phyloP scores from a whole-genome alignment of 257 asterid genomes.

The Solanum arcanum region DNA sequence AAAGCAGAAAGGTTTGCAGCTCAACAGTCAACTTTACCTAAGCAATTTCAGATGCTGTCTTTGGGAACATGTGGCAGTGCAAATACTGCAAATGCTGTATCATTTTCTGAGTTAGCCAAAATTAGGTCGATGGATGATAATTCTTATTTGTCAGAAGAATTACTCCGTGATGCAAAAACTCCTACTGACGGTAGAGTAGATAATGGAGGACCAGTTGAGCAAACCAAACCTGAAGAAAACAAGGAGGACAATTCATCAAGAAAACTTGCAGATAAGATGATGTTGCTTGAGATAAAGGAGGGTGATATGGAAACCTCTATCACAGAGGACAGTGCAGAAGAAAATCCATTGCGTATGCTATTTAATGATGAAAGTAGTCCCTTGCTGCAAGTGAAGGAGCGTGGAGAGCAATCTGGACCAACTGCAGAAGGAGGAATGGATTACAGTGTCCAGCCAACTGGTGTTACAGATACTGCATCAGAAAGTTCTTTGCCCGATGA shows the following conservation, averaged over 20 bases:
- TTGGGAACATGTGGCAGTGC: not conserved
- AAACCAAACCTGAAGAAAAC: not conserved
- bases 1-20: not conserved
- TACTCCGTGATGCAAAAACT: not conserved
- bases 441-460: not conserved
- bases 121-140: not conserved
- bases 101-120: not conserved
- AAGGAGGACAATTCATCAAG: not conserved
- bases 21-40: not conserved
- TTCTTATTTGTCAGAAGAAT: not conserved
- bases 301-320: not conserved
- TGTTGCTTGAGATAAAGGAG: not conserved
- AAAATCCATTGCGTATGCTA: not conserved
- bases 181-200: not conserved
- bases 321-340: not conserved
- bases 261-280: not conserved
- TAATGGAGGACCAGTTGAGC: not conserved
- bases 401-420: not conserved
- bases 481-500: not conserved
- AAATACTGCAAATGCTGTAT: not conserved
- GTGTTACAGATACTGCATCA: not conserved
- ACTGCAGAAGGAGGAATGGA: not conserved
- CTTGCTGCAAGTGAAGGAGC: not conserved
- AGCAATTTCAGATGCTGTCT: not conserved
- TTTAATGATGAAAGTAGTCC: not conserved